Base-by-base conservation (phyloP, 1,284 basidiomycete genomes). In the Anthracocystis walkeri region DNA sequence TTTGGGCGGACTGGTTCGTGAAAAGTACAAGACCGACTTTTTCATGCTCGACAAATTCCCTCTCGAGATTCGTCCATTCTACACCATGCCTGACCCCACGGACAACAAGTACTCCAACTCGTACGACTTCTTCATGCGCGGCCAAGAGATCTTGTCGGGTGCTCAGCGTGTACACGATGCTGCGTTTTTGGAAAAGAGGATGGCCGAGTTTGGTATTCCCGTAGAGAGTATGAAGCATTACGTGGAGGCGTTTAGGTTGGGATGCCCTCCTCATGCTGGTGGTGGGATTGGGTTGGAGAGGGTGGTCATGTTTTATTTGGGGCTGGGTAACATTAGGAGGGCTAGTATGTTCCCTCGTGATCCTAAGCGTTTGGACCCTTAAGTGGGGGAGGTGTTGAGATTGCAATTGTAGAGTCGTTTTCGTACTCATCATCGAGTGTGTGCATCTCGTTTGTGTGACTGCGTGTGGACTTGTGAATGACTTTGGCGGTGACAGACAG, bases 51-150 rank as follows among this genome's bases (percentile, higher is more conserved):
- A 85, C 81, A 82, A 83, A 64, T 85, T 84, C 79, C 83, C 83
- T 7, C 60, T 82, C 35, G 78, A 77, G 49, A 78, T 85, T 51
- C 73, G 83, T 31, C 83, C 83, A 3, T 85, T 85, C 69, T 85
- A 85, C 75, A 85, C 83, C n/a, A 85, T 85, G 83, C 83, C 83
- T 21, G 82, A 85, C 56, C 79, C 83, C 8, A 61, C 57, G 8
- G 78, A 85, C 58, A 21, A 41, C 53, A 75, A 75, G 49, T 89
- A 97, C 60, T 97, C 95, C 61, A 98, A 99, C 87, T 97, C 96
- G 48, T 99, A 99, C 87, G 96, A 99, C 87, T 98, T 99, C 87
- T 98, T 99, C 90, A 97, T 99, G 94, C 91, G 96, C 44, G 96
- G 96, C 14, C 95, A 99, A 87, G 96, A 99, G 87, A 98, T 99